Evolutionary conservation across 1,284 basidiomycete species (phyloP).

Genomic region (Puccinia horiana): DNA sequence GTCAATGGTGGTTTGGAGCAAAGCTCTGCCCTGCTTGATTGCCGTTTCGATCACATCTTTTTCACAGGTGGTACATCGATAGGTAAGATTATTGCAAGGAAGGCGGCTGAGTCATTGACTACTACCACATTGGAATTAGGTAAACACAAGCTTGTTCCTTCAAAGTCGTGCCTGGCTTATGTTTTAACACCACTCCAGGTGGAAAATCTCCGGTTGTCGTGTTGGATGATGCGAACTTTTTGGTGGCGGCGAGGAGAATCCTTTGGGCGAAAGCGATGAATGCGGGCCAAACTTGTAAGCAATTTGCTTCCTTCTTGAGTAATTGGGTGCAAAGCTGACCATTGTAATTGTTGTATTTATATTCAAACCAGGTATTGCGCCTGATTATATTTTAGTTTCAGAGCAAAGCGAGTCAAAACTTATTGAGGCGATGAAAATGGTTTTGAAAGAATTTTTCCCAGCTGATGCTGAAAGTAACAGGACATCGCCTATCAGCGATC

Average conservation of each 20-base stretch:
- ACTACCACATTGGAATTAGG: conserved; percentile 59
- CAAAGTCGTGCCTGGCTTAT: neutral
- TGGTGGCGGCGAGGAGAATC: conserved; percentile 58
- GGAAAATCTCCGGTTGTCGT: conserved; percentile 61
- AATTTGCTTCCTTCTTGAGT: neutral
- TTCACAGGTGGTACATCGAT: conserved; percentile 59
- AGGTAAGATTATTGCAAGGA: conserved; percentile 59
- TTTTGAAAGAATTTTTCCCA: conserved; percentile 55
- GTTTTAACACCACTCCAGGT: conserved; percentile 45
- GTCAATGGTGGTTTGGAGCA: conserved; percentile 59
- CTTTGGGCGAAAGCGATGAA: conserved; percentile 60
- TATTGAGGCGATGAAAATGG: conserved; percentile 55
- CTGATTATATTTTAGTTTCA: conserved; percentile 58
- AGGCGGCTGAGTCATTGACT: conserved; percentile 59
- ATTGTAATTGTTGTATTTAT: neutral
- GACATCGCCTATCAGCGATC: conserved; percentile 1
- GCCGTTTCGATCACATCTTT: conserved; percentile 60
- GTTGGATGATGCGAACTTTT: conserved; percentile 59
- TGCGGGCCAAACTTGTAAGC: conserved; percentile 57
- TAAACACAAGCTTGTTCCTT: conserved; percentile 56
- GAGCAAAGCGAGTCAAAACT: conserved; percentile 55
- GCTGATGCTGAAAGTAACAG: neutral
- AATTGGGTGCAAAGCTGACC: neutral
- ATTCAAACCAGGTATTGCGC: conserved; percentile 57
- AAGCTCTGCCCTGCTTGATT: conserved; percentile 57